Conservation (phyloP, 2,329 filamentous ascomycete species). For the Thelonectria olida region DNA sequence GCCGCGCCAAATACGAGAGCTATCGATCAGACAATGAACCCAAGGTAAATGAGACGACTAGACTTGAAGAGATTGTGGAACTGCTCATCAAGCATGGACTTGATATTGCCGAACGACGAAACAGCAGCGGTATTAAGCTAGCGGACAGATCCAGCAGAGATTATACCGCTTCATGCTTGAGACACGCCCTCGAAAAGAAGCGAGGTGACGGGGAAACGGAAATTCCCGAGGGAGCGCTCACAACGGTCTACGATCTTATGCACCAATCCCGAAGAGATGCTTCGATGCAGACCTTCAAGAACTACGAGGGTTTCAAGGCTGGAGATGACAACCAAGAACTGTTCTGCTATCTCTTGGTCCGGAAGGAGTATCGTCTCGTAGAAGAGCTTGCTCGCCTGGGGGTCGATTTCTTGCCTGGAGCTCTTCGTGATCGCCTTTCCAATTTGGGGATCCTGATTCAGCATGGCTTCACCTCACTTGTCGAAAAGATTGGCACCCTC, state of each 20-base stretch:
- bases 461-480: slow-evolving; percentile 26
- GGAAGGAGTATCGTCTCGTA: slow-evolving; percentile 34
- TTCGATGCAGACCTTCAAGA: background rate
- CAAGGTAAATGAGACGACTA: slow-evolving; percentile 3
- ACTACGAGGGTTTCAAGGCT: background rate
- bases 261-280: background rate
- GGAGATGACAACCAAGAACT: background rate
- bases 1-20: background rate
- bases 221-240: background rate
- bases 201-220: no score
- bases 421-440: background rate
- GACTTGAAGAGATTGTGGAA: slow-evolving; percentile 37
- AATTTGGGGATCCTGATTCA: slow-evolving; percentile 23
- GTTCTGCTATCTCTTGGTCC: slow-evolving; percentile 9
- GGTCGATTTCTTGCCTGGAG: slow-evolving; percentile 16
- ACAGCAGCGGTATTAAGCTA: background rate
- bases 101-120: slow-evolving; percentile 4
- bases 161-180: slow-evolving; percentile 21
- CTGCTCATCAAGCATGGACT: slow-evolving; percentile 29
- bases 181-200: background rate
- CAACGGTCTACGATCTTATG: background rate
- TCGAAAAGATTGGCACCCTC: slow-evolving; percentile 30
- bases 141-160: background rate
- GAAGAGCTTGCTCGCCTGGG: slow-evolving; percentile 29
- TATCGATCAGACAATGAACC: background rate